Percentiles rank a stretch among this genome's conserved stretches.
Evolutionary conservation across 106 monocot genomes (phyloP).

Genomic region (Agapanthus africanus): DNA sequence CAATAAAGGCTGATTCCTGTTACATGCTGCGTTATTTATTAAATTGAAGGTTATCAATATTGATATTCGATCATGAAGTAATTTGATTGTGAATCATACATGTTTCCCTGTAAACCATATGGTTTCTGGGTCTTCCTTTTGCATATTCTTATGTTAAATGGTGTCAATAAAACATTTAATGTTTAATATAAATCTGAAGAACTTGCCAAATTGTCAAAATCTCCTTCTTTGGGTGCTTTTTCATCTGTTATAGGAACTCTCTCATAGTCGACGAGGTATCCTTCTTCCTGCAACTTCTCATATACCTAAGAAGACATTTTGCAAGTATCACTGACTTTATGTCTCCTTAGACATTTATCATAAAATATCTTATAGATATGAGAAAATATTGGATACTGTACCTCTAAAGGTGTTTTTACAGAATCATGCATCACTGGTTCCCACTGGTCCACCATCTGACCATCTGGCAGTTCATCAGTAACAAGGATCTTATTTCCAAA

Average conservation of each 20-base stretch:
- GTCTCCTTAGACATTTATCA: not conserved
- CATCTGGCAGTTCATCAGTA: conserved; percentile 98
- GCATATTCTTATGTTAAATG: not conserved
- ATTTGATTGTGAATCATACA: not conserved
- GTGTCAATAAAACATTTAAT: not conserved
- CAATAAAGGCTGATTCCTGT: too few species aligned
- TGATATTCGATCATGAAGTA: not conserved
- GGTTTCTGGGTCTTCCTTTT: not conserved
- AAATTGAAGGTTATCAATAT: too few species aligned
- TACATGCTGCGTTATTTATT: too few species aligned
- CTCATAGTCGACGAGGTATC: conserved; percentile 94
- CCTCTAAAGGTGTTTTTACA: conserved; percentile 93
- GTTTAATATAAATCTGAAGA: not conserved
- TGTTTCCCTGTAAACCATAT: not conserved
- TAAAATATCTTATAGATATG: not conserved
- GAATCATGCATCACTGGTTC: conserved; percentile 56
- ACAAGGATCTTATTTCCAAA: conserved; percentile 92
- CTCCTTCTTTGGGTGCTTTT: conserved; percentile 92
- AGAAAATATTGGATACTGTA: conserved; percentile 12
- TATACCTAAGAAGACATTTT: conserved; percentile 58
- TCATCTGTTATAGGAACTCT: conserved; percentile 98
- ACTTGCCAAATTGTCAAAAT: conserved; percentile 94
- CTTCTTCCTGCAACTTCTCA: conserved; percentile 83
- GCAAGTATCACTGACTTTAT: conserved; percentile 5
- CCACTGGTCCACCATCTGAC: conserved; percentile 99